Conservation (phyloP, 2,329 filamentous ascomycete species). For the Cordyceps sp. region DNA sequence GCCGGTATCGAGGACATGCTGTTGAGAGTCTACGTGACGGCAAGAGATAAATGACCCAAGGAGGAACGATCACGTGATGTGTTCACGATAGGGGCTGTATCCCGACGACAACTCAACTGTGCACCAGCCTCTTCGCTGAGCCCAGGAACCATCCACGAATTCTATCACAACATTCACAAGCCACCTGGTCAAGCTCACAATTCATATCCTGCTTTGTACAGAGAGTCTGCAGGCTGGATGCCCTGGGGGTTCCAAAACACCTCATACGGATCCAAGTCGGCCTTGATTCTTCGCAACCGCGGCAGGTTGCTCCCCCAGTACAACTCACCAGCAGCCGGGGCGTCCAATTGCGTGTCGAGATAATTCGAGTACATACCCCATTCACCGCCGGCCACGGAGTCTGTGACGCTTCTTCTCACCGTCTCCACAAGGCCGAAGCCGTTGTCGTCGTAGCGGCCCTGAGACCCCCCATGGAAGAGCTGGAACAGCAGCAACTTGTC, state of each 20-base stretch:
- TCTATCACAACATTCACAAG: too few relatives aligned
- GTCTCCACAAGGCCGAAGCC: constrained; percentile 14
- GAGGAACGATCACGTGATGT: too few relatives aligned
- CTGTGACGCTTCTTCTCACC: constrained; percentile 14
- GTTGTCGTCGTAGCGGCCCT: constrained; percentile 21
- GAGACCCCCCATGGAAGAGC: constrained; percentile 22
- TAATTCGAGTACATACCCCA: constrained; percentile 38
- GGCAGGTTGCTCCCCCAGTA: constrained; percentile 27
- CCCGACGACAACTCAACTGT: too few relatives aligned
- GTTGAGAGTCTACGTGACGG: too few relatives aligned
- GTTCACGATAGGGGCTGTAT: too few relatives aligned
- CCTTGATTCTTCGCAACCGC: constrained; percentile 20
- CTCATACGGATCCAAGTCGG: constrained; percentile 19
- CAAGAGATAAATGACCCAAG: too few relatives aligned
- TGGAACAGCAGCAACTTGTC: constrained; percentile 33
- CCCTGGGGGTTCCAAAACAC: constrained; percentile 13
- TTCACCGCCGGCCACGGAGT: constrained; percentile 16
- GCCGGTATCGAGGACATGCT: too few relatives aligned
- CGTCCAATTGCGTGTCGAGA: constrained; percentile 28
- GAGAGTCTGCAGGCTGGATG: background rate
- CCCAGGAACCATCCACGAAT: too few relatives aligned
- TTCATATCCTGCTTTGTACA: too few relatives aligned
- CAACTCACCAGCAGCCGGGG: constrained; percentile 27
- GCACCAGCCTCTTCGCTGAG: too few relatives aligned
- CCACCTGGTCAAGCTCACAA: too few relatives aligned